These are phyloP conservation scores for Elsinoe perseae DNA, from an alignment of 2,329 filamentous ascomycete species.

Conservation along the genomic window DNA sequence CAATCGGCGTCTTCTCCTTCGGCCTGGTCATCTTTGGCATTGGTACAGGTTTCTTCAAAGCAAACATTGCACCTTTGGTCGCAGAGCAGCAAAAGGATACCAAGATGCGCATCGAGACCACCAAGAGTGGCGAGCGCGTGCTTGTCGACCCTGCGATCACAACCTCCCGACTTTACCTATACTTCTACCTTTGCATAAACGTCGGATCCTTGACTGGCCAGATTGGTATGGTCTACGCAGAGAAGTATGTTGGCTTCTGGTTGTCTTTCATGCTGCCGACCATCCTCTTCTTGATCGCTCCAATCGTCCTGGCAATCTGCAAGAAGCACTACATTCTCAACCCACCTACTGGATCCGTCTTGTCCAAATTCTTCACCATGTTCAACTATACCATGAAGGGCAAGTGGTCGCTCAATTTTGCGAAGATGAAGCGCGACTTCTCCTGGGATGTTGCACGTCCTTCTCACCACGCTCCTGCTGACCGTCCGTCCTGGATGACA, in stretches of 20 bases:
- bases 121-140: slow-evolving; percentile 38
- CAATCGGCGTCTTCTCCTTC: slow-evolving; percentile 57
- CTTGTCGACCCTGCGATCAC: slow-evolving; percentile 43
- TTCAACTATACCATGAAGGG: slow-evolving; percentile 55
- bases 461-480: slow-evolving; percentile 45
- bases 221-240: slow-evolving; percentile 61
- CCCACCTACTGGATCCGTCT: slow-evolving; percentile 64
- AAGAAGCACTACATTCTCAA: slow-evolving; percentile 47
- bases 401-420: slow-evolving; percentile 48
- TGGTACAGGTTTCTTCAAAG: slow-evolving; percentile 74
- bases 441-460: slow-evolving; percentile 62
- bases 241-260: slow-evolving; percentile 60
- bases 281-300: slow-evolving; percentile 55
- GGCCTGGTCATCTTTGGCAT: slow-evolving; percentile 63
- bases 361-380: slow-evolving; percentile 58
- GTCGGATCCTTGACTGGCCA: slow-evolving; percentile 57
- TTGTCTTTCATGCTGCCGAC: slow-evolving; percentile 56
- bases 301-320: slow-evolving; percentile 44
- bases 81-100: slow-evolving; percentile 42
- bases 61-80: slow-evolving; percentile 55
- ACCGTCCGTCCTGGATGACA: slow-evolving; percentile 63
- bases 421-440: slow-evolving; percentile 19
- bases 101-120: slow-evolving; percentile 34
- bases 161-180: slow-evolving; percentile 46
- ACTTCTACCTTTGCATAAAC: slow-evolving; percentile 69